Evolutionary conservation across 441 rosid species (phyloP), one percentile per base, ranked within the genome.

Genomic region (Eruca vesicaria): DNA sequence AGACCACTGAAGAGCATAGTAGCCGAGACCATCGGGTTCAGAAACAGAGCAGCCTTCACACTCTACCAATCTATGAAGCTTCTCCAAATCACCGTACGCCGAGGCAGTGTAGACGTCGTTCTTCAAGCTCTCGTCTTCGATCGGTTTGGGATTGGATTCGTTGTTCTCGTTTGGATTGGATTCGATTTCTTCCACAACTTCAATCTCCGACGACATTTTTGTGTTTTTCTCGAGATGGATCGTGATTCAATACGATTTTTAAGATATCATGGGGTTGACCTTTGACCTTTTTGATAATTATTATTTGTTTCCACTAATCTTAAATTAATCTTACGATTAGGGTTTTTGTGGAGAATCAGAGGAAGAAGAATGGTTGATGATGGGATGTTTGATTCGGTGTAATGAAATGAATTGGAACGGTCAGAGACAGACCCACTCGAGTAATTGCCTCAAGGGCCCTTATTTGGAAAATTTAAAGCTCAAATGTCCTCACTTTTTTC

Each of bases 21-120:
- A 90, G 19, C 98, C 98, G 23, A 85, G 86, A 9, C 85, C 84
- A 69, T 96, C 99, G 1, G 99, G 95, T 72, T 86, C 88, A 3
- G 92, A 82, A 23, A 96, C 93, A 56, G 98, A 93, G 64, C 89
- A 86, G n/a, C 97, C 97, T 50, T 89, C 99, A 72, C 81, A 81
- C 84, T 93, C 92, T 36, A 93, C 94, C 85, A 96, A 87, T 79
- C 93, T 83, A 19, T 92, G 93, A 60, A 91, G 88, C 86, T 95
- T 95, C 88, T 91, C 98, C 86, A 92, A 59, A 84, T 95, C 96
- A 14, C 98, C 96, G 59, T 92, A 92, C 11, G 98, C 98, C 29
- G 97, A 94, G 5, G 99, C 98, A 18, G 98, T 90, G 77, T 90
- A 95, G 2, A 92, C 90, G 43, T 92, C 94, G 76, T 88, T 86